These are phyloP conservation scores for Microstroma glucosiphilum DNA, from an alignment of 1,284 basidiomycete genomes.

Conservation along the genomic window DNA sequence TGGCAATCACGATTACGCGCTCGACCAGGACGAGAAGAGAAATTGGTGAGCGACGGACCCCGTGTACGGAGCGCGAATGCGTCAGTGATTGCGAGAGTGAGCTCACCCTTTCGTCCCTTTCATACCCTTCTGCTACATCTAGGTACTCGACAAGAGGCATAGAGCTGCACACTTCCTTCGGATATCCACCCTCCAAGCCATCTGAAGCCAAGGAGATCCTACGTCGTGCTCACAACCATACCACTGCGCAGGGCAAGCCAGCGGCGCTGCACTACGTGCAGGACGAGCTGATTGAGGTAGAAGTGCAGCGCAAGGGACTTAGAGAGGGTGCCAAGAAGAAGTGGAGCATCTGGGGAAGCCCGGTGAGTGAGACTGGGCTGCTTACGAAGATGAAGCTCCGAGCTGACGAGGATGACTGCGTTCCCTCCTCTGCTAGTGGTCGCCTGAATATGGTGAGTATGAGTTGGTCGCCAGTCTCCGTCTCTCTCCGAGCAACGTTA, in stretches of 20 bases:
- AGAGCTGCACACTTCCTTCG: constrained; percentile 18
- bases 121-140: not conserved
- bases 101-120: too few species aligned
- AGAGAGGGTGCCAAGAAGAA: constrained; percentile 5
- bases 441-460: too few species aligned
- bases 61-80: not conserved
- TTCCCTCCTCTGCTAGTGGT: too few species aligned
- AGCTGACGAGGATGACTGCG: too few species aligned
- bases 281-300: constrained; percentile 15
- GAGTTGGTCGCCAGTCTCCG: too few species aligned
- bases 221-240: too few species aligned
- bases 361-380: constrained; percentile 10
- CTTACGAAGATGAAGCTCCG: too few species aligned
- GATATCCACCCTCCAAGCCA: constrained; percentile 12
- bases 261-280: constrained; percentile 17
- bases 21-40: constrained; percentile 8
- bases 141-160: constrained; percentile 11
- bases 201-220: constrained; percentile 8
- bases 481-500: too few species aligned
- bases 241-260: not conserved
- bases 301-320: constrained; percentile 13
- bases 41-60: not conserved
- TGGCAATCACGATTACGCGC: constrained; percentile 30
- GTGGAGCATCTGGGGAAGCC: constrained; percentile 27
- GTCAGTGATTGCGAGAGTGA: not conserved